phyloP scores from a whole-genome alignment of 306 rosid species.

The Canavalia gladiata region DNA sequence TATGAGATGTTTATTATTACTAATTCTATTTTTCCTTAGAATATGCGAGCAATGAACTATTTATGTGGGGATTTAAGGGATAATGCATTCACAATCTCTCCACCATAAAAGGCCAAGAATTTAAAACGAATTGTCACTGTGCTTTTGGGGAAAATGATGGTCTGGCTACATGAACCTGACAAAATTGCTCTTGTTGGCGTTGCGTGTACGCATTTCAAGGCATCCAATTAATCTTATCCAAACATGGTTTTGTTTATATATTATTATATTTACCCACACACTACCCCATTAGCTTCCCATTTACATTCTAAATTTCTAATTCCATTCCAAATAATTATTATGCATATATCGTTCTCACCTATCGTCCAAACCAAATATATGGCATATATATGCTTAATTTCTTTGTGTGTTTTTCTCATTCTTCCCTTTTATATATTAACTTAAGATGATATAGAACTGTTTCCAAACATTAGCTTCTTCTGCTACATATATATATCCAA shows the following conservation, averaged over 20 bases:
- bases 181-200: slow-evolving; percentile 41
- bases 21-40: no score
- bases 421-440: not conserved
- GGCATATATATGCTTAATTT: not conserved
- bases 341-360: not conserved
- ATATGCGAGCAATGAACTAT: no score
- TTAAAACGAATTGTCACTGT: slow-evolving; percentile 5
- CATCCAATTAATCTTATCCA: slow-evolving; percentile 48
- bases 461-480: not conserved
- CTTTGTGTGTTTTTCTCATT: not conserved
- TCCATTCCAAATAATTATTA: not conserved
- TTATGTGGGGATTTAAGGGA: no score
- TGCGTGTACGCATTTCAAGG: slow-evolving; percentile 62
- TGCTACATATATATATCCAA: not conserved
- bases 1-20: no score
- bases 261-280: not conserved
- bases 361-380: not conserved
- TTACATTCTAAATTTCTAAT: not conserved
- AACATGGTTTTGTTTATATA: slow-evolving; percentile 16
- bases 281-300: no score
- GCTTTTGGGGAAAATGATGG: not conserved
- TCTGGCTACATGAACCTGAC: slow-evolving; percentile 27
- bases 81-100: not conserved
- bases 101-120: not conserved
- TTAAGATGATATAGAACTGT: not conserved